phyloP scores from a whole-genome alignment of 306 rosid genomes.

The Cicer arietinum region DNA sequence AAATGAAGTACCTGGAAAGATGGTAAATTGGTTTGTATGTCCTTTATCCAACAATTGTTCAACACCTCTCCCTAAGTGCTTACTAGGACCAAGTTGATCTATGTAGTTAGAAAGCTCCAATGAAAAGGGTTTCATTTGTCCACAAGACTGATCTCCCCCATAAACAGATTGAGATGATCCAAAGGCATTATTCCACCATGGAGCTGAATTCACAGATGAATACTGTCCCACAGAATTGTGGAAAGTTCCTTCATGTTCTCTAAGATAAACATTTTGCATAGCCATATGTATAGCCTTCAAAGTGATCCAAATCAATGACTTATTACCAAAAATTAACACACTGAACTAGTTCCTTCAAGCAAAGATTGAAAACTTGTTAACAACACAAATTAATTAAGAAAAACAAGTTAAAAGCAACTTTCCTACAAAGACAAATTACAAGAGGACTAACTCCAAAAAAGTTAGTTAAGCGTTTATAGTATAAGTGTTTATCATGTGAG shows the following conservation, averaged over 20 bases:
- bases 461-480: too few species aligned
- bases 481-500: too few species aligned
- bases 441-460: background rate
- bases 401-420: background rate
- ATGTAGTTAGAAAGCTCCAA: constrained; percentile 55
- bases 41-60: constrained; percentile 66
- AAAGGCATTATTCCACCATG: constrained; percentile 66
- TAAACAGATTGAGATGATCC: constrained; percentile 66
- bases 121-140: constrained; percentile 65
- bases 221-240: constrained; percentile 59
- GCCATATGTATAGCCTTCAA: constrained; percentile 55
- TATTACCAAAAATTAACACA: background rate
- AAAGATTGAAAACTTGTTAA: constrained; percentile 16
- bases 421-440: background rate
- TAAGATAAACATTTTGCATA: constrained; percentile 65
- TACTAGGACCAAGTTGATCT: constrained; percentile 59
- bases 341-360: constrained; percentile 49
- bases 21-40: constrained; percentile 65
- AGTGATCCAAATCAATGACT: constrained; percentile 43
- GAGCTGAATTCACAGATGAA: constrained; percentile 54
- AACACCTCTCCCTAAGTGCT: constrained; percentile 53
- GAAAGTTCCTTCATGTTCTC: constrained; percentile 72
- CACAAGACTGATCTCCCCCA: constrained; percentile 68
- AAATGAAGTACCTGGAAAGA: constrained; percentile 70
- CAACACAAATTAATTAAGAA: background rate